These are phyloP conservation scores for Lentinula lateritia DNA, from an alignment of 768 basidiomycete genomes.

Conservation along the genomic window DNA sequence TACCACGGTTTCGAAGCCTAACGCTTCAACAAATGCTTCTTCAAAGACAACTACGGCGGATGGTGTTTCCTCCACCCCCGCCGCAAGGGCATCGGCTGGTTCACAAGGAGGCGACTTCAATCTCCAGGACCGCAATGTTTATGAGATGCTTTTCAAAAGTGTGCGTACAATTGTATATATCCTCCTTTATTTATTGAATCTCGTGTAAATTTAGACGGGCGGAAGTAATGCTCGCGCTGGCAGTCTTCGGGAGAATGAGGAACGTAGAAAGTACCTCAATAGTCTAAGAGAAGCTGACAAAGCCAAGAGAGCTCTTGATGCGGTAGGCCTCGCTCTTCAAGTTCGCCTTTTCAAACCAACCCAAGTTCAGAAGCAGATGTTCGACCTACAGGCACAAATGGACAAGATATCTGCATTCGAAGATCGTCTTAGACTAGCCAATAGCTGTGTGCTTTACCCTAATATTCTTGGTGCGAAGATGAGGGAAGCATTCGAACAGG, in stretches of 20 bases:
- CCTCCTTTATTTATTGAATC: not conserved
- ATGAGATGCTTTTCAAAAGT: slow-evolving; percentile 56
- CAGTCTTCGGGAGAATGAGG: slow-evolving; percentile 48
- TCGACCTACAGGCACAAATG: slow-evolving; percentile 53
- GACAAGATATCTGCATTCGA: slow-evolving; percentile 64
- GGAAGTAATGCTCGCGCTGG: slow-evolving; percentile 40
- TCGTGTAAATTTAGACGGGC: slow-evolving; percentile 25
- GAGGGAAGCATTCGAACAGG: slow-evolving; percentile 46
- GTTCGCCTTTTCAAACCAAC: not conserved
- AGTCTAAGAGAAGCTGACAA: slow-evolving; percentile 67
- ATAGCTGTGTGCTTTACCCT: slow-evolving; percentile 54
- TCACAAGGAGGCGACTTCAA: slow-evolving; percentile 53
- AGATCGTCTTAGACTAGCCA: slow-evolving; percentile 42
- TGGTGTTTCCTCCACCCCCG: slow-evolving; percentile 6
- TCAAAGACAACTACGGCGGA: slow-evolving; percentile 10
- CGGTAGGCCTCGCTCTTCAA: slow-evolving; percentile 30
- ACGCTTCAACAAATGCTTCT: slow-evolving; percentile 15
- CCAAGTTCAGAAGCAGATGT: slow-evolving; percentile 33
- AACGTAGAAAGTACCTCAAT: slow-evolving; percentile 60
- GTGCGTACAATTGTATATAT: slow-evolving; percentile 25
- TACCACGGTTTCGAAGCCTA: slow-evolving; percentile 22
- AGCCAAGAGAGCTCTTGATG: slow-evolving; percentile 48
- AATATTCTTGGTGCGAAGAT: slow-evolving; percentile 56
- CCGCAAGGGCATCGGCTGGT: slow-evolving; percentile 33
- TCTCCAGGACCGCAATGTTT: slow-evolving; percentile 56